These are phyloP conservation scores for Stachybotrys elegans DNA, from an alignment of 2,329 filamentous ascomycete genomes.

Conservation along the genomic window DNA sequence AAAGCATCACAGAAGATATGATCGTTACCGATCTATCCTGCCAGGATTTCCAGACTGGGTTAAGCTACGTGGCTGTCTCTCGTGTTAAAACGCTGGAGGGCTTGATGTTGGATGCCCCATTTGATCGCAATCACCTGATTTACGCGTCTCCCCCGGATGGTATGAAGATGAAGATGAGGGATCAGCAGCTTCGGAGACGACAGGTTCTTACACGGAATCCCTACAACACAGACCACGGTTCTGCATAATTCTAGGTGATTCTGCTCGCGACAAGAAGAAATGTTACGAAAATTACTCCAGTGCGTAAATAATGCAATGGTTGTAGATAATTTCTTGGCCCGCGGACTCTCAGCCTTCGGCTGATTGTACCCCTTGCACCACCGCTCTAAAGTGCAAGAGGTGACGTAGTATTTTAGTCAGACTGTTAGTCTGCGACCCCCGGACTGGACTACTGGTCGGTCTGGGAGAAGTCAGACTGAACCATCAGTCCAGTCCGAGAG, in stretches of 20 bases:
- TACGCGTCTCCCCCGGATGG: slow-evolving; percentile 5
- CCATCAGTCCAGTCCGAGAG: no score
- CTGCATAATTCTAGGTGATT: not conserved
- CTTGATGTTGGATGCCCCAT: slow-evolving; percentile 6
- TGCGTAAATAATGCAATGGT: not conserved
- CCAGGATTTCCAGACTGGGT: slow-evolving; percentile 8
- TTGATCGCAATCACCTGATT: slow-evolving; percentile 4
- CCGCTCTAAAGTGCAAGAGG: slow-evolving; percentile 5
- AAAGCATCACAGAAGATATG: slow-evolving; percentile 10
- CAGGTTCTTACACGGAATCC: slow-evolving; percentile 7
- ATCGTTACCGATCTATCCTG: slow-evolving; percentile 10
- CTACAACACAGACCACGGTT: slow-evolving; percentile 1
- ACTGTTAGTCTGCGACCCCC: no score
- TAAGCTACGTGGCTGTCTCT: slow-evolving; percentile 11
- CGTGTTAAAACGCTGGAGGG: slow-evolving; percentile 8
- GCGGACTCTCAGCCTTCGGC: slow-evolving; percentile 1
- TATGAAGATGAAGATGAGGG: slow-evolving; percentile 8
- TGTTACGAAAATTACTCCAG: not conserved
- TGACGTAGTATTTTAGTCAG: slow-evolving; percentile 4
- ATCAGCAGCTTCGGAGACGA: slow-evolving; percentile 6
- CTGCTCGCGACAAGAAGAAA: not conserved
- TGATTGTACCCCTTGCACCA: slow-evolving; percentile 5
- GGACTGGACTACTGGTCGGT: no score
- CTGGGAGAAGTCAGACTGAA: no score
- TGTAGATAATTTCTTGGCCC: not conserved